Conservation (phyloP, 169 alveolate species). For the Eimeria tenella region DNA sequence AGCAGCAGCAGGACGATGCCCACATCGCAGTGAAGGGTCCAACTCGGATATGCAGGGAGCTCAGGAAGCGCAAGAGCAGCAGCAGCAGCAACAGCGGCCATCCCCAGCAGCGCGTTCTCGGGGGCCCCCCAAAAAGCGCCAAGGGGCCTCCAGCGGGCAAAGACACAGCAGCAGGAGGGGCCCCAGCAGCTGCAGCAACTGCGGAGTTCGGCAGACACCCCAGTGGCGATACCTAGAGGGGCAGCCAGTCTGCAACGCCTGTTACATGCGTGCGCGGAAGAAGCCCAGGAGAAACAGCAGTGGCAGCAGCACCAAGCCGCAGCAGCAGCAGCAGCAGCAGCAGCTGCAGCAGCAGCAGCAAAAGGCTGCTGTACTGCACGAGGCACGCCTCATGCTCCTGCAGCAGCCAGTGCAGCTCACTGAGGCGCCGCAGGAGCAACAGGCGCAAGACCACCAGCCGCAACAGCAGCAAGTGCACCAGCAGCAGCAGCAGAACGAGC, state of each 20-base stretch:
- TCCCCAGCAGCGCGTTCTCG: background rate
- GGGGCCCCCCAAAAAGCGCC: background rate
- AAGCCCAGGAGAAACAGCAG: conserved; percentile 23
- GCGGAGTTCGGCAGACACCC: conserved; percentile 80
- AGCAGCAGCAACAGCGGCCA: background rate
- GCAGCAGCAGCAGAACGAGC: too few species aligned
- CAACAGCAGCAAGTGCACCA: too few species aligned
- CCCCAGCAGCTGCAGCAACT: conserved; percentile 43
- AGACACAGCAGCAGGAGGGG: background rate
- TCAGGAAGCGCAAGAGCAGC: background rate
- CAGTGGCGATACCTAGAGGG: conserved; percentile 87
- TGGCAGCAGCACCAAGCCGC: background rate
- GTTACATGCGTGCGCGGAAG: conserved; percentile 88
- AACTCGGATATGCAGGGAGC: background rate
- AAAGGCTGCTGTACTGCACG: background rate
- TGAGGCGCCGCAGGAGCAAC: background rate
- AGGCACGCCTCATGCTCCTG: background rate
- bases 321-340: conserved; percentile 47
- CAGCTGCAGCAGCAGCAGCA: conserved; percentile 1
- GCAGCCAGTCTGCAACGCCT: conserved; percentile 87
- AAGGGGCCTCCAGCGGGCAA: background rate
- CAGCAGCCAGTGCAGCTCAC: conserved; percentile 18
- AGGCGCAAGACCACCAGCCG: too few species aligned
- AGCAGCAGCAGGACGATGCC: conserved; percentile 3
- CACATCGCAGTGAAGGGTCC: background rate